Base-by-base conservation (phyloP, 768 basidiomycete species). In the Podaxis carcinomalis region DNA sequence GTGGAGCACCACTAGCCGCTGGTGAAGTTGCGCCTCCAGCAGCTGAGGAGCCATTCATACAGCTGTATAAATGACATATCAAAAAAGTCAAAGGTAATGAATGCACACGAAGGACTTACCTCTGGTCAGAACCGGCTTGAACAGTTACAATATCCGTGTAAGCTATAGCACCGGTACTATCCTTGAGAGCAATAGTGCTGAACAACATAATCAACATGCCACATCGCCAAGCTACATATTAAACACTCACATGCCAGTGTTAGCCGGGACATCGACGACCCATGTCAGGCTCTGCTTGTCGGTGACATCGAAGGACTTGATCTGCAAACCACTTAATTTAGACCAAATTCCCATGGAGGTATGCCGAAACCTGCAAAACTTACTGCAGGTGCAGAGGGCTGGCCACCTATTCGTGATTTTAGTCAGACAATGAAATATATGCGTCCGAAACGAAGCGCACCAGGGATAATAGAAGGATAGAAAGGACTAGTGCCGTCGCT, bases 401-500 rank as follows among this genome's bases (percentile, higher is more conserved):
- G 84, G 23, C 81, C 83, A 62, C 78, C 89, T 89, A 50, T 32
- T 62, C 36, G 36, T 53, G 27, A 50, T 51, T 7, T 46, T 59
- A 62, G 42, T 40, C 36, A 32, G 37, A 46, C 7, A 32, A 27
- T 42, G 11, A 4, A 28, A 42, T 6, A 42, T 5, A n/a, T 27
- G 14, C 4, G n/a, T n/a, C 36, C 58, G 35, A 21, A 19, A 36
- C 19, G 50, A 42, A 37, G 25, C 81, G 35, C 63, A 89, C 88
- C 85, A 51, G 89, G 89, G 42, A 88, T 65, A 55, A 88, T 64
- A 9, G 82, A 75, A 53, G 90, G 59, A 69, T 75, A 92, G 73
- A 80, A 91, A 0, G 89, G 89, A 0, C 75, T 23, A 0, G 58
- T 51, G 35, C 88, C 87, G 3, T 75, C 82, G 27, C 60, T 39